phyloP scores from a whole-genome alignment of 1,284 basidiomycete genomes.

The Boletus hoseneyae region DNA sequence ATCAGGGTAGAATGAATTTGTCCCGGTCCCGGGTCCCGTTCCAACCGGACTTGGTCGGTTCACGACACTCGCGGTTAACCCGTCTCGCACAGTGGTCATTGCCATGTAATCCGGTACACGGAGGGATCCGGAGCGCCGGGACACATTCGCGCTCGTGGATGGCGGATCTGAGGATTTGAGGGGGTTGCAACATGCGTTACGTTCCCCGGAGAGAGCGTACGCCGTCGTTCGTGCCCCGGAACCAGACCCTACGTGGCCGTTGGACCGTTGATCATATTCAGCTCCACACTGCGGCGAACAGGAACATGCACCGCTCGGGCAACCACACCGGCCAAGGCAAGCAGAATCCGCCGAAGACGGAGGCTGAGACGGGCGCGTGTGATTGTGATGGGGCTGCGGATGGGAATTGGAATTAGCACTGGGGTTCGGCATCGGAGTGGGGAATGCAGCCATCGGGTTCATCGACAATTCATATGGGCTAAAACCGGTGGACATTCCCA shows the following conservation, averaged over 20 bases:
- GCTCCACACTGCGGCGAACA: constrained; percentile 36
- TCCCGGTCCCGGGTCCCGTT: constrained; percentile 5
- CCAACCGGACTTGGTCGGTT: constrained; percentile 18
- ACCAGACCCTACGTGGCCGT: constrained; percentile 1
- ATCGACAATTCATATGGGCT: constrained; percentile 30
- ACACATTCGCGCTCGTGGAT: constrained; percentile 2
- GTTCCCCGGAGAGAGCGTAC: constrained; percentile 22
- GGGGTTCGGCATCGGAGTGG: constrained; percentile 9
- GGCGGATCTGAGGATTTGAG: constrained; percentile 18
- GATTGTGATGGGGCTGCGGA: constrained; percentile 8
- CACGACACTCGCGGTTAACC: constrained; percentile 22
- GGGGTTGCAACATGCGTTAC: constrained; percentile 12
- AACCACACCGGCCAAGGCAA: constrained; percentile 35
- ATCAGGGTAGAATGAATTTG: constrained; percentile 24
- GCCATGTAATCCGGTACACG: constrained; percentile 34
- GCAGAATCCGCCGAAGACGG: constrained; percentile 25
- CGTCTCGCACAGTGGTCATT: constrained; percentile 31
- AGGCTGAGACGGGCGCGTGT: constrained; percentile 15
- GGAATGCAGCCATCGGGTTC: constrained; percentile 20
- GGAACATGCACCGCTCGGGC: constrained; percentile 34
- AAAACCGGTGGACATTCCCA: constrained; percentile 22
- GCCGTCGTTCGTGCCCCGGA: constrained; percentile 8
- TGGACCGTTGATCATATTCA: constrained; percentile 23
- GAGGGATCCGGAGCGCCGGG: constrained; percentile 17
- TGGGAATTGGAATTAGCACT: constrained; percentile 9